Base-by-base conservation (phyloP, 345 rosid species). In the Geranium rotundifolium region DNA sequence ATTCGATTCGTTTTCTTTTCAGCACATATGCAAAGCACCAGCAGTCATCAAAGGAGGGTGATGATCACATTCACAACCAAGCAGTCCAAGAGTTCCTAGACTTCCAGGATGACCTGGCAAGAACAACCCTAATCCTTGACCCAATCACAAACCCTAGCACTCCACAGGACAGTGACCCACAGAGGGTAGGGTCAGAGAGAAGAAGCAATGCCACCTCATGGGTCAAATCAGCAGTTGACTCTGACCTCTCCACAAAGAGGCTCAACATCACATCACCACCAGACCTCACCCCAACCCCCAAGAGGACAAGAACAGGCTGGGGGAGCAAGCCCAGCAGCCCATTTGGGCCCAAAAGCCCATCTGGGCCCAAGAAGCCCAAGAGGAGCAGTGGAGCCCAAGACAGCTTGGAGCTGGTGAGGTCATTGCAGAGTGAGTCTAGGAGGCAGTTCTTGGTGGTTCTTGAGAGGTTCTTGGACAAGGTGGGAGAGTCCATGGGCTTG, bases 11-110 rank as follows among this genome's bases (percentile, higher is more conserved):
- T 2, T 2, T 23, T 23, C 27, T 23, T 23, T 61, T 57, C 77
- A 89, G 91, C 59, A 59, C 73, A 23, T 86, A 79, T 73, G 80
- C 96, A 14, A 85, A 89, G 74, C 80, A 85, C 59, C 83, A 31
- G 39, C 83, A 31, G 39, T 73, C 68, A 19, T 65, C 63, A 18
- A 73, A 79, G 56, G 65, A 58, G 29, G 72, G 27, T 23, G 27
- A 63, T 19, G 80, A 79, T 54, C 79, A 75, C 49, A 71, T 77
- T 54, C 79, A 75, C 49, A 71, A 80, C 46, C 72, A 58, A 64
- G 73, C 76, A 54, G 73, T 90, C 0, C 79, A 79, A 62, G 80
- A 77, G 19, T 83, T 79, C 65, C 73, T 85, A 59, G 63, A 74
- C 57, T 81, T 87, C 71, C 81, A 87, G 10, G 82, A 87, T 65